These are phyloP conservation scores for Centaurea solstitialis DNA, from an alignment of 129 eudicot species.

Conservation along the genomic window DNA sequence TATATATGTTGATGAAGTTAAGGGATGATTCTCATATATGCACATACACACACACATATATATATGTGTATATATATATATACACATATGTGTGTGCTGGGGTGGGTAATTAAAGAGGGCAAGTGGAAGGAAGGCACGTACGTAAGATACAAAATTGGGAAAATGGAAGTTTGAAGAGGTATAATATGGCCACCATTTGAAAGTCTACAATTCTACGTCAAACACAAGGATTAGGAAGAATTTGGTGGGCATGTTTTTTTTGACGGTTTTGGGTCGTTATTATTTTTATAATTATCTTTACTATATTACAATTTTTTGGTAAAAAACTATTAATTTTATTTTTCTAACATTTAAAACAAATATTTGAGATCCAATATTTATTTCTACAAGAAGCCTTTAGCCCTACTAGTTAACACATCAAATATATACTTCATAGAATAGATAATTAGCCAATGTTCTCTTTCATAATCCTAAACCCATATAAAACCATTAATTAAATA, in stretches of 20 bases:
- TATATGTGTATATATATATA: no score
- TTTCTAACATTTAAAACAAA: no score
- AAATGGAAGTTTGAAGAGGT: slow-evolving; percentile 17
- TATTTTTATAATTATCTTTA: not conserved
- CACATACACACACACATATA: not conserved
- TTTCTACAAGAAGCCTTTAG: no score
- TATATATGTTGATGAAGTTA: not conserved
- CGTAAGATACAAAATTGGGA: slow-evolving; percentile 19
- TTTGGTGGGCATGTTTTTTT: slow-evolving; percentile 23
- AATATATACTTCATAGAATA: no score
- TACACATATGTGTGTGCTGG: not conserved
- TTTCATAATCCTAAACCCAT: no score
- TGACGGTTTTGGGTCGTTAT: slow-evolving; percentile 14
- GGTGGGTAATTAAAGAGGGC: not conserved
- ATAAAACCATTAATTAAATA: not conserved
- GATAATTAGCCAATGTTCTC: no score
- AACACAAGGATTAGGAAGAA: slow-evolving; percentile 4
- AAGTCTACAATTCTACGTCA: slow-evolving; percentile 25
- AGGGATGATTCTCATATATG: not conserved
- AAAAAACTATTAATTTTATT: no score
- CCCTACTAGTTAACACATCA: no score
- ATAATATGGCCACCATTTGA: slow-evolving; percentile 20
- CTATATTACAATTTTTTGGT: not conserved
- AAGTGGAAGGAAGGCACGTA: slow-evolving; percentile 36
- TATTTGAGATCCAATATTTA: no score